These are phyloP conservation scores for Plasmodium cynomolgi DNA, from an alignment of 169 alveolate genomes.

Conservation along the genomic window DNA sequence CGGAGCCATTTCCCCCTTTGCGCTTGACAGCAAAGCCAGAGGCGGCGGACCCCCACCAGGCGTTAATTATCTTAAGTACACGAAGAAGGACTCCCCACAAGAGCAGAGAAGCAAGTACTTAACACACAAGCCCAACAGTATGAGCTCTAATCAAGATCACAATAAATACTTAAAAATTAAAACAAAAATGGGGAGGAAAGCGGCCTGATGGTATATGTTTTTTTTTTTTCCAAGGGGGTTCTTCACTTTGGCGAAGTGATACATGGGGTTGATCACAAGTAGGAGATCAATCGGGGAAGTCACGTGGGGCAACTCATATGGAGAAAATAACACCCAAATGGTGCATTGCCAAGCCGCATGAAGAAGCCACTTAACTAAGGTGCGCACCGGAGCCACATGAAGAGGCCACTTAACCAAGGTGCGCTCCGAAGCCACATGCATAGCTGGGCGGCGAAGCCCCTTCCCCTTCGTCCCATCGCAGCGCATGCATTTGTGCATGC, in stretches of 20 bases:
- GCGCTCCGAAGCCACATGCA: neutral
- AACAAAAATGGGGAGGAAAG: conserved; percentile 9
- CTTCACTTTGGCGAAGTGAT: neutral
- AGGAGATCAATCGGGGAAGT: neutral
- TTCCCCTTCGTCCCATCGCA: neutral
- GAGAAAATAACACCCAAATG: neutral
- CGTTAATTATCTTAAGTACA: conserved; percentile 27
- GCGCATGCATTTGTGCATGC: neutral
- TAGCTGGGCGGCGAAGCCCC: neutral
- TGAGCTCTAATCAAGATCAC: conserved; percentile 1
- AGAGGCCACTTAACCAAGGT: neutral
- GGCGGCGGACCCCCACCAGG: neutral
- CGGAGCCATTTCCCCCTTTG: neutral
- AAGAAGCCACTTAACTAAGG: neutral
- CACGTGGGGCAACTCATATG: neutral
- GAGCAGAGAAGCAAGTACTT: conserved; percentile 4
- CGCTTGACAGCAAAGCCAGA: neutral
- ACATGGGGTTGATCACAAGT: neutral
- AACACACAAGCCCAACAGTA: conserved; percentile 27
- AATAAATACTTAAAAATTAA: conserved; percentile 43
- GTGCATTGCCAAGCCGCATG: neutral
- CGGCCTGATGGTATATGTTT: neutral
- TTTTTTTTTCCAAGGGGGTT: neutral
- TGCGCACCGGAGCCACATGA: neutral
- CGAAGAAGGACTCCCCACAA: conserved; percentile 1